Base-by-base conservation (phyloP, 176 grass and related monocot genomes). In the Lolium perenne region DNA sequence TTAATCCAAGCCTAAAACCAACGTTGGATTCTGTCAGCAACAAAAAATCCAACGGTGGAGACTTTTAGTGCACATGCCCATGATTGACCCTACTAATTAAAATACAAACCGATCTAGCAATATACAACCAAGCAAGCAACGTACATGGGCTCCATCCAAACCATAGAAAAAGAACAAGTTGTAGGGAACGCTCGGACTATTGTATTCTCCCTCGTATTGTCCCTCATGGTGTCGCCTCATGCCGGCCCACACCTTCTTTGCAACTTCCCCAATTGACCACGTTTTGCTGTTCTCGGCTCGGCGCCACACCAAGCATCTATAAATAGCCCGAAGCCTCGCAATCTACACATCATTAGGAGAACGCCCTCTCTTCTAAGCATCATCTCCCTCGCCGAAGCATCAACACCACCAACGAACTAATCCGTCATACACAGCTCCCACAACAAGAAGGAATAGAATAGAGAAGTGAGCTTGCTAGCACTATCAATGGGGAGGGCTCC, bases 401-500 rank as follows among this genome's bases (percentile, higher is more conserved):
- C 70, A 46, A 47, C 40, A 73, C 70, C 70, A 48, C 4, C 43
- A 12, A 35, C 32, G 32, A 35, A 84, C 65, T 54, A 9, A n/a
- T 46, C 54, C 15, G 38, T 51, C 46, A 75, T 22, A 59, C 13
- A 48, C 21, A 74, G 12, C 63, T 12, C 47, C 41, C 38, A 7
- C 53, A 17, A 16, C 51, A 1, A 18, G 50, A 1, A 18, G 61
- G 8, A 53, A 76, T 18, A 40, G 74, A 60, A 38, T 4, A 71
- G 60, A 50, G 20, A 43, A 48, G 20, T 70, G 15, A 70, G 67
- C 38, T 2, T 41, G 17, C 17, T 22, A 58, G 26, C 66, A 38
- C 56, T 15, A 83, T 9, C 53, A 32, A 97, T 97, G 94, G 94
- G 74, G 60, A 86, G 94, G 14, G 87, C 92, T 17, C 94, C 92